phyloP scores from a whole-genome alignment of 331 rosid genomes.

The Telfairia occidentalis region DNA sequence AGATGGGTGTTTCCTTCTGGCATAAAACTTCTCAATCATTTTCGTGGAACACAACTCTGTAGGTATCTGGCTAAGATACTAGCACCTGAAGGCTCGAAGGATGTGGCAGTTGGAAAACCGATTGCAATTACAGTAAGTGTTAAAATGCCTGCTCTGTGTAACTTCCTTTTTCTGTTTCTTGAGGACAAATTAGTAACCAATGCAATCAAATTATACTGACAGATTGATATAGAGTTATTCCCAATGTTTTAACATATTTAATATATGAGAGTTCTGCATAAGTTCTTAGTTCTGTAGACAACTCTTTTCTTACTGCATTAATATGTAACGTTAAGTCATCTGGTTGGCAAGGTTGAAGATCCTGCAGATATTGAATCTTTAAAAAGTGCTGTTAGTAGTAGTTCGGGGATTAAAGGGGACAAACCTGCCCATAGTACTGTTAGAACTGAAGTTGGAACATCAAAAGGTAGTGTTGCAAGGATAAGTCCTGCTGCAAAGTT shows the following conservation, averaged over 20 bases:
- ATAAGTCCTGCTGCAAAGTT: conserved; percentile 90
- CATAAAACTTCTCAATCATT: background rate
- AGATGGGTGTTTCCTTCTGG: background rate
- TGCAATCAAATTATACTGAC: background rate
- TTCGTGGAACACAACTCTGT: conserved; percentile 18
- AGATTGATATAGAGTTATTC: background rate
- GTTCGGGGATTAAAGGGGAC: conserved; percentile 38
- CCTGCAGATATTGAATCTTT: conserved; percentile 58
- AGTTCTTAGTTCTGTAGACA: background rate
- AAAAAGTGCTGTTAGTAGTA: conserved; percentile 38
- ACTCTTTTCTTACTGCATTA: background rate
- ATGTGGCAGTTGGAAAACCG: conserved; percentile 82
- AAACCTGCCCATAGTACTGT: conserved; percentile 32
- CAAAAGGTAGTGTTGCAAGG: conserved; percentile 37
- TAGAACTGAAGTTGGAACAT: conserved; percentile 27
- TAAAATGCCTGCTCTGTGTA: conserved; percentile 14
- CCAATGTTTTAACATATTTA: background rate
- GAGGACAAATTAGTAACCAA: conserved; percentile 6
- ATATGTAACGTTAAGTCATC: conserved; percentile 7
- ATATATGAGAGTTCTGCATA: background rate
- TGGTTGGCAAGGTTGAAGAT: conserved; percentile 69
- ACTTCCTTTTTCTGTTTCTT: conserved; percentile 8
- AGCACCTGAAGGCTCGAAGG: conserved; percentile 81
- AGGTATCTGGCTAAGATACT: conserved; percentile 89
- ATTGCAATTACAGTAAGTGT: conserved; percentile 89